Evolutionary conservation across 495 filamentous ascomycete species (phyloP).

Genomic region (Oidiodendron maius): DNA sequence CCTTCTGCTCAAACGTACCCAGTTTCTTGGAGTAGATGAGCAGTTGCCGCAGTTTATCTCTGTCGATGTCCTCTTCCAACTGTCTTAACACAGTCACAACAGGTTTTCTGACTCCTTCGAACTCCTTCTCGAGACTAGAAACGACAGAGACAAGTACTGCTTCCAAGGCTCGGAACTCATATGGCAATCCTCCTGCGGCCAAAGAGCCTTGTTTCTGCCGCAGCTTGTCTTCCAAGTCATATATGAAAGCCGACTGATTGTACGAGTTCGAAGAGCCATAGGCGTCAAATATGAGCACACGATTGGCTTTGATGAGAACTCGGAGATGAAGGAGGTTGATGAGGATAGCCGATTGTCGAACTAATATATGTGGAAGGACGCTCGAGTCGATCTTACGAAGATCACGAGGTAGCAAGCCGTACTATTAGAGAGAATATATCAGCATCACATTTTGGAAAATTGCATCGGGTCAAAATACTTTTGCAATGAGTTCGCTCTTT

Average conservation of each 20-base stretch:
- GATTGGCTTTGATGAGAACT: slow-evolving; percentile 88
- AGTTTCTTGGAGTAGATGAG: slow-evolving; percentile 92
- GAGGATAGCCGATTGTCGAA: slow-evolving; percentile 88
- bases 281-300: slow-evolving; percentile 90
- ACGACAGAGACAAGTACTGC: slow-evolving; percentile 80
- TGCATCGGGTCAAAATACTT: slow-evolving; percentile 48
- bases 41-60: slow-evolving; percentile 84
- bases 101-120: slow-evolving; percentile 85
- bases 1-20: slow-evolving; percentile 96
- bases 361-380: slow-evolving; percentile 91
- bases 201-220: slow-evolving; percentile 42
- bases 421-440: slow-evolving; percentile 46
- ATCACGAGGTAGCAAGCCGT: slow-evolving; percentile 91
- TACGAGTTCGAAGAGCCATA: slow-evolving; percentile 94
- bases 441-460: slow-evolving; percentile 14
- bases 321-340: slow-evolving; percentile 92
- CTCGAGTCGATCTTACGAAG: slow-evolving; percentile 98
- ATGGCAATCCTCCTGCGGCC: slow-evolving; percentile 52
- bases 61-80: slow-evolving; percentile 93
- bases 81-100: slow-evolving; percentile 84
- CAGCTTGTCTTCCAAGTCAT: slow-evolving; percentile 68
- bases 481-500: slow-evolving; percentile 93
- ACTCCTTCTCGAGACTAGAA: slow-evolving; percentile 82
- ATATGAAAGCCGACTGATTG: slow-evolving; percentile 93
- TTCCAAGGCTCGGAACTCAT: slow-evolving; percentile 73